Evolutionary conservation across 148 eudicot species (phyloP).

Genomic region (Diospyros lotus): DNA sequence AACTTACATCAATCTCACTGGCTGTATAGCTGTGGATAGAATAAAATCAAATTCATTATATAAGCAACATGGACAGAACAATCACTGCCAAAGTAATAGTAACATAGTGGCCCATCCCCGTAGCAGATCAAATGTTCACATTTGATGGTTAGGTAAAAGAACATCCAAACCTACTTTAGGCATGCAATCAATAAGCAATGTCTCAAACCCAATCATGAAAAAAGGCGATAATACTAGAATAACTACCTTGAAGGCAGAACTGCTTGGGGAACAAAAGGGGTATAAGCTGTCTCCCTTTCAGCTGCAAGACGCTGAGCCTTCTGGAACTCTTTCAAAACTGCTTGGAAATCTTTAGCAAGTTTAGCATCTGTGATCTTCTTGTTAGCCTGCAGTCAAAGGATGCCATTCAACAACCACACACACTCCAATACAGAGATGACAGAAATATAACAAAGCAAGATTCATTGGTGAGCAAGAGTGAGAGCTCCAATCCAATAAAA

Average conservation of each 20-base stretch:
- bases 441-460: not conserved
- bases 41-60: not conserved
- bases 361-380: conserved; percentile 84
- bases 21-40: conserved; percentile 41
- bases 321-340: conserved; percentile 74
- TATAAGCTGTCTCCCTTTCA: conserved; percentile 77
- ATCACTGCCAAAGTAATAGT: too few species aligned
- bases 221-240: not conserved
- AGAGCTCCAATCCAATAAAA: not conserved
- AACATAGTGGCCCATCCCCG: too few species aligned
- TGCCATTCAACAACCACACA: not conserved
- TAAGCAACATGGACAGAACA: not conserved
- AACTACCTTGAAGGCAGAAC: conserved; percentile 58
- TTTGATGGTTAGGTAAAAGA: not conserved
- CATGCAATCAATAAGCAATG: not conserved
- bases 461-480: not conserved
- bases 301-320: conserved; percentile 92
- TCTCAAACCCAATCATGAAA: not conserved
- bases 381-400: conserved; percentile 41
- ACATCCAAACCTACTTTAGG: not conserved
- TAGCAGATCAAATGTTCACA: not conserved
- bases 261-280: conserved; percentile 68
- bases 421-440: not conserved
- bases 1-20: conserved; percentile 41
- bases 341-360: conserved; percentile 85